Evolutionary conservation across 2,329 filamentous ascomycete genomes (phyloP).

Genomic region (Didymella lethalis): DNA sequence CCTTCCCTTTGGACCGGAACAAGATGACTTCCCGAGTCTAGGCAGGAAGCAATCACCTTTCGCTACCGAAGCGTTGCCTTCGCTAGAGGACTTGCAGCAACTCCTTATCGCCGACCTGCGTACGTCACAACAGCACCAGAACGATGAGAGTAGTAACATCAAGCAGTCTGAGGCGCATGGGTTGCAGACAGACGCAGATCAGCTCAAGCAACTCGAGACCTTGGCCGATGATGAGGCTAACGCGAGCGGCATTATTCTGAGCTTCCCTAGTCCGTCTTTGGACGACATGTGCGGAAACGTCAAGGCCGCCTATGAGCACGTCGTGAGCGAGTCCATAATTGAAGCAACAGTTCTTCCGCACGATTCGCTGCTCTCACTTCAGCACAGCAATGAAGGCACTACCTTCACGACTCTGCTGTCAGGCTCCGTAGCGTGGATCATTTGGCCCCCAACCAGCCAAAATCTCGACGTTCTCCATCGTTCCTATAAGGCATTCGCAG

Average conservation of each 20-base stretch:
- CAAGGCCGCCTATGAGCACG: conserved; percentile 3
- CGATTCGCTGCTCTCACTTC: conserved; percentile 17
- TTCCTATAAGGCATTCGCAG: conserved; percentile 18
- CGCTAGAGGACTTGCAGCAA: conserved; percentile 18
- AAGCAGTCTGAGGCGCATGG: no score
- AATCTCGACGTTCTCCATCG: conserved; percentile 25
- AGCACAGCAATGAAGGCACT: conserved; percentile 31
- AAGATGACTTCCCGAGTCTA: conserved; percentile 20
- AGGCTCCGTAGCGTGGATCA: conserved; percentile 30
- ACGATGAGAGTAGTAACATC: no score
- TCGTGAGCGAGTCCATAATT: conserved; percentile 14
- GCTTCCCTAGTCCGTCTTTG: conserved; percentile 23
- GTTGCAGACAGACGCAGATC: not conserved
- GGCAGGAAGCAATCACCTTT: conserved; percentile 25
- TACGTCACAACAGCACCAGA: not conserved
- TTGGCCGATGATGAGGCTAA: not conserved
- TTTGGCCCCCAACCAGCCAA: conserved; percentile 33
- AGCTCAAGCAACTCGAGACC: not conserved
- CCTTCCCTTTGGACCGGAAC: conserved; percentile 1
- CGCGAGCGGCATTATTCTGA: not conserved
- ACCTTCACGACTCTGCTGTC: conserved; percentile 27
- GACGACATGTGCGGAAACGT: conserved; percentile 14
- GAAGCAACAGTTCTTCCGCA: conserved; percentile 17
- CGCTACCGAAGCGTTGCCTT: conserved; percentile 5
- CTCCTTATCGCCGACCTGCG: conserved; percentile 7